Conservation (phyloP, 75 land plant genomes). For the Larix kaempferi region DNA sequence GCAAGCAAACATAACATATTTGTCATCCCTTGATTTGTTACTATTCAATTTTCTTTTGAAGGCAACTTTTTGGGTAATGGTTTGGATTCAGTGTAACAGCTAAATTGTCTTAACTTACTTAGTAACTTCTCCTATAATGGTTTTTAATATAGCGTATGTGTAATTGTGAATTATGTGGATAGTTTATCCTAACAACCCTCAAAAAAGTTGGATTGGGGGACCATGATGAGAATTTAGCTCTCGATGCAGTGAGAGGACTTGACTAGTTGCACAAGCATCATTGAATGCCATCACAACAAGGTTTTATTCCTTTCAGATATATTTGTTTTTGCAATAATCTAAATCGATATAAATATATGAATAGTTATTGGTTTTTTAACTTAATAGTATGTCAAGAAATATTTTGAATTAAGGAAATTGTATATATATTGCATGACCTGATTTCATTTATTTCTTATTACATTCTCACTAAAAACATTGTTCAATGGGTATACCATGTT, state of each 20-base stretch:
- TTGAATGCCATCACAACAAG: too few species aligned
- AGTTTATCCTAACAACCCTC: constrained; percentile 27
- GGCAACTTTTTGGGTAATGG: not conserved
- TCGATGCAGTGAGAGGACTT: constrained; percentile 76
- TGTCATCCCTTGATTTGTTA: not conserved
- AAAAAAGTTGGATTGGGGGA: constrained; percentile 63
- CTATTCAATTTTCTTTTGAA: not conserved
- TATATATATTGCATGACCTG: too few species aligned
- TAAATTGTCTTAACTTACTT: too few species aligned
- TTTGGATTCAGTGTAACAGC: not conserved
- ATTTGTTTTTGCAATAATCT: too few species aligned
- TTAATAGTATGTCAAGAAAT: too few species aligned
- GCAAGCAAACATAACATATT: too few species aligned
- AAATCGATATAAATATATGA: too few species aligned
- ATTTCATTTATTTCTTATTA: not conserved
- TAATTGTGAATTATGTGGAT: constrained; percentile 1
- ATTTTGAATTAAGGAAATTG: too few species aligned
- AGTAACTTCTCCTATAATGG: not conserved
- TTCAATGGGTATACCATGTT: constrained; percentile 42
- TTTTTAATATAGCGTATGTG: not conserved
- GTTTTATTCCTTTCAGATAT: too few species aligned
- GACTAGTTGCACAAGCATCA: constrained; percentile 67
- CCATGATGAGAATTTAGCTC: constrained; percentile 61
- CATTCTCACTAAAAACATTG: not conserved
- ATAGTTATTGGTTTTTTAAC: too few species aligned